Percentiles rank a stretch among this genome's conserved stretches.
Evolutionary conservation across 768 basidiomycete genomes (phyloP).

Genomic region (Krasilnikovozyma curviuscula): DNA sequence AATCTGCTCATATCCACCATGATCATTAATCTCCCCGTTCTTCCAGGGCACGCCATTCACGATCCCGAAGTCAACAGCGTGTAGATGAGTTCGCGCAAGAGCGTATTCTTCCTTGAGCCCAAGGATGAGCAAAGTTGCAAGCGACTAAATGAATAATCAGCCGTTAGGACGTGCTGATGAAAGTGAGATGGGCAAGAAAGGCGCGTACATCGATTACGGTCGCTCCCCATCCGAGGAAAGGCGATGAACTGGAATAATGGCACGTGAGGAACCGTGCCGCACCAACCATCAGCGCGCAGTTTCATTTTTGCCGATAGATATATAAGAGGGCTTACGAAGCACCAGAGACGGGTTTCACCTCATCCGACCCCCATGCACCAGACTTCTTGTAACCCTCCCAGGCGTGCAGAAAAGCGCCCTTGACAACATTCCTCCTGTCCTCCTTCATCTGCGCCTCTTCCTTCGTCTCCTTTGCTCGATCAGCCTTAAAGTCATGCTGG

Average conservation of each 20-base stretch:
- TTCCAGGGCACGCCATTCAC: conserved; percentile 5
- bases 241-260: no score
- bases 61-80: conserved; percentile 18
- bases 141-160: no score
- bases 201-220: conserved; percentile 16
- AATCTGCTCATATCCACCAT: no score
- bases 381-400: conserved; percentile 17
- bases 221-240: conserved; percentile 22
- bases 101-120: conserved; percentile 20
- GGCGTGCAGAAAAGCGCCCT: conserved; percentile 16
- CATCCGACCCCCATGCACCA: conserved; percentile 15
- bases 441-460: conserved; percentile 7
- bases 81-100: conserved; percentile 20
- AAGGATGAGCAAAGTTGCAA: conserved; percentile 21
- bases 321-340: no score
- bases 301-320: no score
- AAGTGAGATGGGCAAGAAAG: neutral
- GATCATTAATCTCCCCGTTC: conserved; percentile 4
- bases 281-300: no score
- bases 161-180: no score
- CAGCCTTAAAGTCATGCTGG: neutral
- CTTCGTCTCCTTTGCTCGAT: neutral
- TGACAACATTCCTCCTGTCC: conserved; percentile 13
- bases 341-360: no score
- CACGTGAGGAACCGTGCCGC: no score